These are phyloP conservation scores for Pneumocystis murina DNA, from an alignment of 1,139 yeast species.

Conservation along the genomic window DNA sequence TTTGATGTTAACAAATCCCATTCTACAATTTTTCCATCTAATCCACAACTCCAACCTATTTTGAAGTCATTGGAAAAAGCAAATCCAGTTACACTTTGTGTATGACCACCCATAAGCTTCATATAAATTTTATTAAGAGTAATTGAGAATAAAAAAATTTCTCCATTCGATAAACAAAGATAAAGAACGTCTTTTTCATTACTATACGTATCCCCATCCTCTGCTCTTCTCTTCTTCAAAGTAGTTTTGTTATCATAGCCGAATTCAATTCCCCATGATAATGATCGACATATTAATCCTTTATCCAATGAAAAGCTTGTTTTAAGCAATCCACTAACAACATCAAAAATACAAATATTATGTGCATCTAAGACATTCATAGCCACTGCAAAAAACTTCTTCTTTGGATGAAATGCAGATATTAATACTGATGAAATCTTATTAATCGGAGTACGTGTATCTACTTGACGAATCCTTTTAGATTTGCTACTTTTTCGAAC, in stretches of 20 bases:
- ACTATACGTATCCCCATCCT: constrained; percentile 10
- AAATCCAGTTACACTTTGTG: constrained; percentile 32
- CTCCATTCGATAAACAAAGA: constrained; percentile 53
- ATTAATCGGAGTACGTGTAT: constrained; percentile 2
- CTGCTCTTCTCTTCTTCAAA: constrained; percentile 24
- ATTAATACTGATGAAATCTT: constrained; percentile 7
- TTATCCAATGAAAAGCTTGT: constrained; percentile 38
- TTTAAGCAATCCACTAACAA: constrained; percentile 33
- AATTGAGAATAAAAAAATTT: constrained; percentile 54
- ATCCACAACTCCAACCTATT: constrained; percentile 48
- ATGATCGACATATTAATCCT: constrained; percentile 35
- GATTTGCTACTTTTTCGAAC: neutral
- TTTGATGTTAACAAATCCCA: constrained; percentile 37
- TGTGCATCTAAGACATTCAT: constrained; percentile 60
- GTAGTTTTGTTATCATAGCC: constrained; percentile 17
- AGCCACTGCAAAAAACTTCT: constrained; percentile 50
- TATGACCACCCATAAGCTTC: constrained; percentile 38
- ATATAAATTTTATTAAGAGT: constrained; percentile 40
- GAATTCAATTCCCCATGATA: constrained; percentile 38
- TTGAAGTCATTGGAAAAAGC: constrained; percentile 35
- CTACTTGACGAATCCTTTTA: neutral
- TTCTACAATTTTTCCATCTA: constrained; percentile 45
- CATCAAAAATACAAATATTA: constrained; percentile 47
- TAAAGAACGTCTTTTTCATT: constrained; percentile 35
- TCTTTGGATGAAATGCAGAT: constrained; percentile 38